Evolutionary conservation across 2,329 filamentous ascomycete genomes (phyloP).

Genomic region (Thelonectria blattea): DNA sequence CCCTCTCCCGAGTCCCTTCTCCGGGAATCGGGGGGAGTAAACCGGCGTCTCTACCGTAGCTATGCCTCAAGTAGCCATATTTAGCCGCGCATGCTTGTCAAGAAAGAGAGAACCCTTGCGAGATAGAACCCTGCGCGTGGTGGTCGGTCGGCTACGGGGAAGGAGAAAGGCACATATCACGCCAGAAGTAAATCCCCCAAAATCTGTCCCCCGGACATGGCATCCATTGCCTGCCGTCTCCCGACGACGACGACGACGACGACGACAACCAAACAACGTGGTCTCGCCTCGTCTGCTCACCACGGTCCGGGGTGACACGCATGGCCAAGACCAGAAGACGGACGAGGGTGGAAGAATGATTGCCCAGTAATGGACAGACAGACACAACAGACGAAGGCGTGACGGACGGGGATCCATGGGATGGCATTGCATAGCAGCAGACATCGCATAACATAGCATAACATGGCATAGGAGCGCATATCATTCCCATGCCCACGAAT

Average conservation of each 20-base stretch:
- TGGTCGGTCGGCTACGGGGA: too few species aligned
- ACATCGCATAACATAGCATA: neutral
- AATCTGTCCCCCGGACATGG: neutral
- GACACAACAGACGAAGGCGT: too few species aligned
- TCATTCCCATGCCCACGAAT: too few species aligned
- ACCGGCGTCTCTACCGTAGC: neutral
- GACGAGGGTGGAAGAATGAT: neutral
- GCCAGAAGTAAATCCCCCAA: neutral
- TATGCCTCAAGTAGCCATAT: constrained; percentile 21
- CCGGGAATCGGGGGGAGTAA: constrained; percentile 16
- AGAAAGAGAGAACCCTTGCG: too few species aligned
- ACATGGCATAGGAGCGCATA: too few species aligned
- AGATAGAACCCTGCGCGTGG: too few species aligned
- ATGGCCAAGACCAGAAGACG: neutral
- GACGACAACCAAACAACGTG: neutral
- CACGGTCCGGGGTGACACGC: neutral
- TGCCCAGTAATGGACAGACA: too few species aligned
- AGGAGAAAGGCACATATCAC: neutral
- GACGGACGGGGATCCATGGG: neutral
- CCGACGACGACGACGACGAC: too few species aligned
- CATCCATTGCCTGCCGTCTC: neutral
- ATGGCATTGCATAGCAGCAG: neutral
- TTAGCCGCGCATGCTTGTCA: constrained; percentile 13
- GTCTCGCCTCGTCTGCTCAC: neutral
- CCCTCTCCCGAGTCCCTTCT: neutral